Percentiles rank a stretch among this genome's conserved stretches.
Evolutionary conservation across 2,329 filamentous ascomycete species (phyloP).

Genomic region (Colletotrichum noveboracense): DNA sequence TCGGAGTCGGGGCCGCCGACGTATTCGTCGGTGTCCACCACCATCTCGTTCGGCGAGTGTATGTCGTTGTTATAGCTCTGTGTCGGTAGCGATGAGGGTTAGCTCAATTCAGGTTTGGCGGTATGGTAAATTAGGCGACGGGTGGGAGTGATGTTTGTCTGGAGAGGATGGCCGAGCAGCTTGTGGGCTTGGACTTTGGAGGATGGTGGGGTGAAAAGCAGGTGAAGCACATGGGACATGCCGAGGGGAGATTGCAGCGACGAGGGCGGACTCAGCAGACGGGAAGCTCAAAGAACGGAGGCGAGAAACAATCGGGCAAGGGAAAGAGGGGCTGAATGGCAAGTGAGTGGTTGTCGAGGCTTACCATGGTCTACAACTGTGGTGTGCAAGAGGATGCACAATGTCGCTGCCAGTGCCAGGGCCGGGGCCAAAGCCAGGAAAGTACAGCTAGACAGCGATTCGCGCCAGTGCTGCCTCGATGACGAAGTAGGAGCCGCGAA

Average conservation of each 20-base stretch:
- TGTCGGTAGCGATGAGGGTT: neutral
- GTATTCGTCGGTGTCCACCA: slow-evolving; percentile 61
- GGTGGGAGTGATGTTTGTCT: neutral
- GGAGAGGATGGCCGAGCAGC: neutral
- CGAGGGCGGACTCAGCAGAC: neutral
- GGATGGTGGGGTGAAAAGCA: slow-evolving; percentile 14
- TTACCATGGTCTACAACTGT: slow-evolving; percentile 17
- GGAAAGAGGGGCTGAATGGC: neutral
- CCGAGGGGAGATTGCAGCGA: neutral
- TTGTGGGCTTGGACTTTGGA: neutral
- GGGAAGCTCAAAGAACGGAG: neutral
- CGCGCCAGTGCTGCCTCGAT: slow-evolving; percentile 19
- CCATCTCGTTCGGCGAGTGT: slow-evolving; percentile 62
- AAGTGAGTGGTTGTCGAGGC: neutral
- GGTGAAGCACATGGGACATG: neutral
- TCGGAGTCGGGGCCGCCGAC: slow-evolving; percentile 55
- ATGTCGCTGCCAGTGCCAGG: neutral
- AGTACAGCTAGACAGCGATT: slow-evolving; percentile 8
- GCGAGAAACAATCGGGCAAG: neutral
- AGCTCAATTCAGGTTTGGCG: neutral
- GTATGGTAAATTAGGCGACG: neutral
- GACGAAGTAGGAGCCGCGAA: slow-evolving; percentile 12
- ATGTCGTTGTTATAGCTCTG: slow-evolving; percentile 57
- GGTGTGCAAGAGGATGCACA: slow-evolving; percentile 6
- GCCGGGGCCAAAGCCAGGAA: neutral